Percentiles rank a stretch among this genome's conserved stretches.
Evolutionary conservation across 345 rosid genomes (phyloP).

Genomic region (Mercurialis annua): DNA sequence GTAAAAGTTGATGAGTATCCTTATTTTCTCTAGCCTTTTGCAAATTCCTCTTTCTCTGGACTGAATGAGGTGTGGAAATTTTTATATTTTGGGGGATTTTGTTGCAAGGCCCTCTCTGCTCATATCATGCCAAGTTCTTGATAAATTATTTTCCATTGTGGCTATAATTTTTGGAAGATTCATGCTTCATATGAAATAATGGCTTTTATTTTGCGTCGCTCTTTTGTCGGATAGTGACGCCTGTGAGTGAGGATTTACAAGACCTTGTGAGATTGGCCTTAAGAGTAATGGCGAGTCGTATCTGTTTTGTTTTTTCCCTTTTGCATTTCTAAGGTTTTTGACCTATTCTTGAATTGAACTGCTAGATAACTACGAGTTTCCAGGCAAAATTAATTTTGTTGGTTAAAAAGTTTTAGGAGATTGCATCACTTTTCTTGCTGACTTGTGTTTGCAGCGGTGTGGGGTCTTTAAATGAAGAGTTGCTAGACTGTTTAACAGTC

Average conservation of each 20-base stretch:
- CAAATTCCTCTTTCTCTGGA: neutral
- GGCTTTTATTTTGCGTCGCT: neutral
- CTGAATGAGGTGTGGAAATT: neutral
- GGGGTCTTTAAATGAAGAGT: neutral
- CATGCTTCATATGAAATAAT: neutral
- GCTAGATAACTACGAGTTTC: too few relatives aligned
- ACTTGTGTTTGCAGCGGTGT: neutral
- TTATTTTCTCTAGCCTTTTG: neutral
- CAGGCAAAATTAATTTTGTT: neutral
- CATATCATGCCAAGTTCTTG: neutral
- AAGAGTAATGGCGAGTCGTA: neutral
- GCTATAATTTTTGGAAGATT: neutral
- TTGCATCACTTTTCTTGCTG: neutral
- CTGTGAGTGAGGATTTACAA: neutral
- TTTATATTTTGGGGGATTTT: neutral
- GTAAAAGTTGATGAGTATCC: neutral
- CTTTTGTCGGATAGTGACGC: neutral
- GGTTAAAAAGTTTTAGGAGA: neutral
- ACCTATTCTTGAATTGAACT: neutral
- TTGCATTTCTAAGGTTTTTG: neutral
- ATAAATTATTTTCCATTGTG: neutral
- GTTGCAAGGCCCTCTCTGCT: neutral
- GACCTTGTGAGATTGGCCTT: neutral
- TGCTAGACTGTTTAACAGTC: neutral
- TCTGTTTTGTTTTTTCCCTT: neutral